Evolutionary conservation across 2,329 filamentous ascomycete genomes (phyloP), one percentile per base, ranked within the genome.

Genomic region (Paracoccidioides lutzii): DNA sequence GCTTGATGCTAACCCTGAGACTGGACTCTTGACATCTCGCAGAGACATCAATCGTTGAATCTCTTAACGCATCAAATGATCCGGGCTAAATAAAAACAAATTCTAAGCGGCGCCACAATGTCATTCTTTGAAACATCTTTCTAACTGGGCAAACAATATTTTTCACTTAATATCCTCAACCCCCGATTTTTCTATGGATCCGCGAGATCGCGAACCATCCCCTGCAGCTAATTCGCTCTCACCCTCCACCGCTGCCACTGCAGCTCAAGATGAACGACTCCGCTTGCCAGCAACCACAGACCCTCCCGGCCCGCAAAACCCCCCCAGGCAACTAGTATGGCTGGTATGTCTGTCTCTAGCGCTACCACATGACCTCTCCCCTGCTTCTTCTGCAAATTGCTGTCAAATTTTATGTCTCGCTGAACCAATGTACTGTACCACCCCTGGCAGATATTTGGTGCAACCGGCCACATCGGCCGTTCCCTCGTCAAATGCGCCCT

Each of bases 401-500:
- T 42, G 3, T 14, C 14, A n/a, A 10, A 33, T 35, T 10, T 14
- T 2, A 22, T 22, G 22, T 22, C 22, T 22, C 22, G 22, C 22
- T 22, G 22, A 22, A 22, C 22, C 12, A 6, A 4, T 14, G 6
- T 37, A 12, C 6, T 42, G 22, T 28, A 5, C 32, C 15, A 9
- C 14, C 57, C 60, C 59, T 58, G 12, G 43, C 58, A 90, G 88
- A 78, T 97, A 55, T 98, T 96, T 71, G 93, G 93, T 51, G 90
- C 89, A 51, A 96, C 90, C n/a, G 93, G 93, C 55, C 93, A 98
- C 66, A 95, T 97, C 78, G 93, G 93, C 57, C 85, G 89, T 53
- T 94, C 88, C 6, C 81, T 97, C 22, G 88, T 91, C 58, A 91
- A 93, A 65, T 83, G 81, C 55, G 89, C 87, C 14, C 78, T 97